phyloP scores from a whole-genome alignment of 2,329 filamentous ascomycete species.

The Aspergillus viridinutans region DNA sequence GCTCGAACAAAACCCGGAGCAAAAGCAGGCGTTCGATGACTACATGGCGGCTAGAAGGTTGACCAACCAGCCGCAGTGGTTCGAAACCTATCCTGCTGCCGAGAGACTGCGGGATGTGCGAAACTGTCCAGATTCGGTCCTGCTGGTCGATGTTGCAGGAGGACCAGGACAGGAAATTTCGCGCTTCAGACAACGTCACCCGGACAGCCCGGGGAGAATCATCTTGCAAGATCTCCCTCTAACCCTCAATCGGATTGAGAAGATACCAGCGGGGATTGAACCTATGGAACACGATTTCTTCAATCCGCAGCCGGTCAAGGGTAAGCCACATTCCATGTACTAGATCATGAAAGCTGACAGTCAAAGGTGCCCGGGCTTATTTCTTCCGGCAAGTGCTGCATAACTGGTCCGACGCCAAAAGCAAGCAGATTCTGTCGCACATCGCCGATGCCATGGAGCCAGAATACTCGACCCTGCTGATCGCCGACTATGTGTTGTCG shows the following conservation, averaged over 20 bases:
- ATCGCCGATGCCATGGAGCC: conserved; percentile 31
- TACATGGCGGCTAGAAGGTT: conserved; percentile 15
- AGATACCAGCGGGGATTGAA: conserved; percentile 14
- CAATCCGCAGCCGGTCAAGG: conserved; percentile 43
- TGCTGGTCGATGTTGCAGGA: conserved; percentile 42
- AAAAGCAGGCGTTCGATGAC: conserved; percentile 17
- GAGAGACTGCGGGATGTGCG: conserved; percentile 2
- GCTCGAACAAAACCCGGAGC: conserved; percentile 12
- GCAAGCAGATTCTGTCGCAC: conserved; percentile 21
- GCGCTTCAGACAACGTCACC: conserved; percentile 33
- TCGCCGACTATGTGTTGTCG: conserved; percentile 41
- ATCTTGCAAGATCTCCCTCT: conserved; percentile 46
- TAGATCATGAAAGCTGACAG: neutral
- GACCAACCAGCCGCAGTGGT: conserved; percentile 13
- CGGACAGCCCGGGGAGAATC: conserved; percentile 37
- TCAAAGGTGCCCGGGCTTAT: conserved; percentile 28
- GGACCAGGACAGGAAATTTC: conserved; percentile 37
- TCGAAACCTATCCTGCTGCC: conserved; percentile 14
- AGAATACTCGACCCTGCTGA: conserved; percentile 38
- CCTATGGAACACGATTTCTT: conserved; percentile 45
- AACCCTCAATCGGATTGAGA: conserved; percentile 24
- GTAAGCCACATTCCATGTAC: conserved; percentile 10
- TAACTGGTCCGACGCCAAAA: conserved; percentile 28
- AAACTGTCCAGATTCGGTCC: conserved; percentile 7
- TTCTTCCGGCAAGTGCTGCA: conserved; percentile 30